Evolutionary conservation across 495 filamentous ascomycete genomes (phyloP).

Genomic region (Xylaria nigripes): DNA sequence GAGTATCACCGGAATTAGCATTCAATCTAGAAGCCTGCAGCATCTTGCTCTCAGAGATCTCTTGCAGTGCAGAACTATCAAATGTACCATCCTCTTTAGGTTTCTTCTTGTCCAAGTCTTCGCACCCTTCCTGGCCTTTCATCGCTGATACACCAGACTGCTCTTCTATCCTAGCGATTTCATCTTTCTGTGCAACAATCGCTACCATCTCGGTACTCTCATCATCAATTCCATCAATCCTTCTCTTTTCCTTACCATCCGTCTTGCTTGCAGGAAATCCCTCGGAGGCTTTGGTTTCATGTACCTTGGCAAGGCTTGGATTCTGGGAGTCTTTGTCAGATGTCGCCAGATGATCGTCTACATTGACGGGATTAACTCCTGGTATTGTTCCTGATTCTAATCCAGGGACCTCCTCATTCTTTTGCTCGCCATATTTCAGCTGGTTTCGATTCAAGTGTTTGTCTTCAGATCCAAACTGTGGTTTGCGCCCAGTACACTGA

Average conservation of each 20-base stretch:
- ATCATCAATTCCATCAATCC: constrained; percentile 12
- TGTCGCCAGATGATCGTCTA: background rate
- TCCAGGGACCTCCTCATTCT: constrained; percentile 35
- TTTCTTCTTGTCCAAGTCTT: constrained; percentile 24
- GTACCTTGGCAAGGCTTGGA: background rate
- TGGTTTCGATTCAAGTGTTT: too few species aligned
- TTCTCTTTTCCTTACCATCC: constrained; percentile 2
- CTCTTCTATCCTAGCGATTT: constrained; percentile 17
- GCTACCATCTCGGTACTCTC: constrained; percentile 16
- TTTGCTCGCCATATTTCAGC: too few species aligned
- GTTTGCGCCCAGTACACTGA: too few species aligned
- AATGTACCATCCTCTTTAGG: constrained; percentile 34
- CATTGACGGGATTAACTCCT: background rate
- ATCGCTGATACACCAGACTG: constrained; percentile 22
- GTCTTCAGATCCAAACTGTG: too few species aligned
- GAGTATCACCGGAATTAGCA: constrained; percentile 15
- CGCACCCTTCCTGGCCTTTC: constrained; percentile 19
- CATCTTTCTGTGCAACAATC: constrained; percentile 16
- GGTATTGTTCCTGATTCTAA: constrained; percentile 15
- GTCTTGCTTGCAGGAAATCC: background rate
- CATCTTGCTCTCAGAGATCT: constrained; percentile 39
- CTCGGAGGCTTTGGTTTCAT: background rate
- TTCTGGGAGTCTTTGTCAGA: background rate
- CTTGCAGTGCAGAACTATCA: constrained; percentile 43
- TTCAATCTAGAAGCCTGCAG: constrained; percentile 25